These are phyloP conservation scores for Rhizoclosmatium globosum DNA, from an alignment of 192 early-diverging fungal species.

Conservation along the genomic window DNA sequence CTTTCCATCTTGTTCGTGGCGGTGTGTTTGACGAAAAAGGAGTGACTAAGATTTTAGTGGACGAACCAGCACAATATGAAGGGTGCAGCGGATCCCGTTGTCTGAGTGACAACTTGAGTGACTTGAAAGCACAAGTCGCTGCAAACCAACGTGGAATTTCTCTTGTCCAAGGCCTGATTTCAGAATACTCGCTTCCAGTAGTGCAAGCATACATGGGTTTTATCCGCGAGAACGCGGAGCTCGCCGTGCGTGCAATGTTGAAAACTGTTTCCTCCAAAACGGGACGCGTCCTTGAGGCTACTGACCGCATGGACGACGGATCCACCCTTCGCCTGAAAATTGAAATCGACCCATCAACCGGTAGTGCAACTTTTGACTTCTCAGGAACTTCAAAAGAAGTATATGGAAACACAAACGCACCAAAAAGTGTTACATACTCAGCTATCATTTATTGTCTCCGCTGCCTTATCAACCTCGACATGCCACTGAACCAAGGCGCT, in stretches of 20 bases:
- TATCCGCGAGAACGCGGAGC: slow-evolving; percentile 88
- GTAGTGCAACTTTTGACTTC: slow-evolving; percentile 91
- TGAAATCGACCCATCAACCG: slow-evolving; percentile 69
- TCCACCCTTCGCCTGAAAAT: slow-evolving; percentile 78
- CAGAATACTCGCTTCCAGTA: slow-evolving; percentile 82
- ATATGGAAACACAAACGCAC: slow-evolving; percentile 90
- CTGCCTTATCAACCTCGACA: slow-evolving; percentile 86
- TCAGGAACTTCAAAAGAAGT: slow-evolving; percentile 85
- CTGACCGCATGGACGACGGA: slow-evolving; percentile 95
- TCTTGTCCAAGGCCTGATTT: slow-evolving; percentile 81
- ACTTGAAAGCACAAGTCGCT: slow-evolving; percentile 95
- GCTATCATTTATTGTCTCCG: slow-evolving; percentile 97
- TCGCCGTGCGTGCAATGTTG: slow-evolving; percentile 80
- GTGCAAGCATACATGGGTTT: slow-evolving; percentile 96
- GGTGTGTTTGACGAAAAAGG: slow-evolving; percentile 87
- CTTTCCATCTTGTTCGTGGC: slow-evolving; percentile 84
- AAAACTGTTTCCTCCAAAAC: slow-evolving; percentile 60
- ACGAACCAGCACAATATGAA: slow-evolving; percentile 83
- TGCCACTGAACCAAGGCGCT: slow-evolving; percentile 96
- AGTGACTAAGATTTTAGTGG: slow-evolving; percentile 73
- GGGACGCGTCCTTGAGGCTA: slow-evolving; percentile 49
- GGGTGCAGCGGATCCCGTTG: slow-evolving; percentile 90
- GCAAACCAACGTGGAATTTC: slow-evolving; percentile 94
- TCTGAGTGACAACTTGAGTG: slow-evolving; percentile 90
- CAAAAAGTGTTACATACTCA: slow-evolving; percentile 75